Evolutionary conservation across 495 filamentous ascomycete genomes (phyloP), one percentile per base, ranked within the genome.

Genomic region (Aspergillus nanangensis): DNA sequence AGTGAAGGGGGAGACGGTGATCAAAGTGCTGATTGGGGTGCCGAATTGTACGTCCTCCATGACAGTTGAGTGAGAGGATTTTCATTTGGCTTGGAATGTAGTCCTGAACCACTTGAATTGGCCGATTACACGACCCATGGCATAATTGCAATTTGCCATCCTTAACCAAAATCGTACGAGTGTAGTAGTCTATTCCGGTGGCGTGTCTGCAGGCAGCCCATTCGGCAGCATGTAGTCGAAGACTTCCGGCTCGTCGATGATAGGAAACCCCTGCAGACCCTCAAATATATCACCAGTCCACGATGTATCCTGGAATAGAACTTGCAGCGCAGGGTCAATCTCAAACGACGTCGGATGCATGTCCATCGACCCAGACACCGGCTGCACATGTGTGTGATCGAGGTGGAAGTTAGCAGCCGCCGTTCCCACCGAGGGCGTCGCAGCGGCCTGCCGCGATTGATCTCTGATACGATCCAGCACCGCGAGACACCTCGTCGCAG

Each of bases 251-350:
- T 55, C 57, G 27, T 47, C 45, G 0, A 53, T 56, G 17, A 45
- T 45, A 2, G 53, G 53, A 36, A 60, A 60, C 1, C 53, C 51
- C 23, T 53, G 10, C 1, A 56, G 24, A 1, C 50, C 53, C 15
- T 56, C 50, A 22, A 60, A 60, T 1, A 51, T 35, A 23, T 52
- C 51, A 8, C 45, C 48, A 4, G 49, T 40, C 45, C 47, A 47
- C 7, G 48, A 47, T 1, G 47, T 43, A 31, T 48, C 44, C 22
- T 60, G 46, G n/a, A 60, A 55, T 34, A 60, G 50, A 8, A 54
- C 48, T 31, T 54, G 56, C 40, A 54, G 40, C 5, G 53, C 35
- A 21, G 50, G 56, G 19, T 60, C 56, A 15, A 53, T 39, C 1
- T 50, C 41, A n/a, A 53, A 29, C 4, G 44, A 2, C 14, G 44